Conservation (phyloP, 2,329 filamentous ascomycete genomes). For the Tolypocladium pustulatum region DNA sequence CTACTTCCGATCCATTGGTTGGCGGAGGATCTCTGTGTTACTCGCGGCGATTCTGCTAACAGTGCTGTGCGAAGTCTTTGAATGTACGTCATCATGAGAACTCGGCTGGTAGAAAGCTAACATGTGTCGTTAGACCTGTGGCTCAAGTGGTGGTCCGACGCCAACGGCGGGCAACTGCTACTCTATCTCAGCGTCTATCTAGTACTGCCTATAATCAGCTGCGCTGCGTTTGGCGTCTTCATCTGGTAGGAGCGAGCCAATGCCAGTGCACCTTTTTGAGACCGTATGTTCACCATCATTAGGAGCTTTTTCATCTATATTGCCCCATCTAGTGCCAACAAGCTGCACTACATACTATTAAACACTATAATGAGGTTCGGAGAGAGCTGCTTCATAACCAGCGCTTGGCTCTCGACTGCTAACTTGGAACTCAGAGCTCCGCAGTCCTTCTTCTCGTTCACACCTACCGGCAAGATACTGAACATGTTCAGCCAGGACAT, state of each 20-base stretch:
- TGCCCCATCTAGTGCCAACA: not conserved
- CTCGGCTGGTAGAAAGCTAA: not conserved
- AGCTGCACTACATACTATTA: not conserved
- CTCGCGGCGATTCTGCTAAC: not conserved
- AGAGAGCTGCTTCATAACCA: not conserved
- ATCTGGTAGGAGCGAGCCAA: not conserved
- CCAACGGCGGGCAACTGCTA: not conserved
- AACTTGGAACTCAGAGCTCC: constrained; percentile 14
- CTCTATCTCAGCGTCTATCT: not conserved
- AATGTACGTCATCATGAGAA: not conserved
- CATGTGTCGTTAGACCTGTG: not conserved
- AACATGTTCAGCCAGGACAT: constrained; percentile 30
- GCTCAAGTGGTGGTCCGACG: not conserved
- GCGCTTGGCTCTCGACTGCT: not conserved
- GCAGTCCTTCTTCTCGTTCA: constrained; percentile 24
- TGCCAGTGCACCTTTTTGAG: not conserved
- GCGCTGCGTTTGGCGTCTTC: not conserved
- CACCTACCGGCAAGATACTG: constrained; percentile 23
- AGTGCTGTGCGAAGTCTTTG: not conserved
- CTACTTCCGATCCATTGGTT: not conserved
- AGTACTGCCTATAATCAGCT: not conserved
- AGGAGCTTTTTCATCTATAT: not conserved
- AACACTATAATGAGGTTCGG: not conserved
- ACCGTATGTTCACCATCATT: not conserved
- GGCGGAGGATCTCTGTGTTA: not conserved